Conservation (phyloP, 148 eudicot genomes). For the Diospyros kaki region DNA sequence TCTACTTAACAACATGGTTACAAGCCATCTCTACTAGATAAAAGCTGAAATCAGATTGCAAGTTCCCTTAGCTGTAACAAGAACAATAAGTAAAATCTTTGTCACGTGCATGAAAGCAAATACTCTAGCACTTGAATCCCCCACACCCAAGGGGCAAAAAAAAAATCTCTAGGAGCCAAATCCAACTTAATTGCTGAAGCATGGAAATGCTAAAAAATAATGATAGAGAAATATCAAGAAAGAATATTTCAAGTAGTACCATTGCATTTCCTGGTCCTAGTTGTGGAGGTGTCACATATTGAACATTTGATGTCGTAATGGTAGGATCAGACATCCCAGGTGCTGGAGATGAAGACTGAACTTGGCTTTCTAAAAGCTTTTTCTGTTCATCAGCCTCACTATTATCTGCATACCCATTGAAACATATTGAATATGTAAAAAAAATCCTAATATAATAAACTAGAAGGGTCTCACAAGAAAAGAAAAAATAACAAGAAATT, state of each 20-base stretch:
- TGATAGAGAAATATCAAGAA: background rate
- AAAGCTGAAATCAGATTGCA: background rate
- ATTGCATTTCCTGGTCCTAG: constrained; percentile 41
- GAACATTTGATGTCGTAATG: constrained; percentile 28
- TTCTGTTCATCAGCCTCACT: constrained; percentile 53
- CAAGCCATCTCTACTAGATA: background rate
- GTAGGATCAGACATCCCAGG: constrained; percentile 33
- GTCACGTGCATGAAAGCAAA: background rate
- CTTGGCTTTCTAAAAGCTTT: constrained; percentile 30
- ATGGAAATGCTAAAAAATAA: too few species aligned
- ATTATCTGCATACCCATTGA: constrained; percentile 36
- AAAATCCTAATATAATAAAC: background rate
- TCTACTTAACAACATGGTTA: background rate
- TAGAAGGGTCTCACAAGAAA: background rate
- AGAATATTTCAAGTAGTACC: constrained; percentile 25
- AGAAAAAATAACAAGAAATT: too few species aligned
- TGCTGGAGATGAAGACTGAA: constrained; percentile 33
- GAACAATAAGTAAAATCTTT: background rate
- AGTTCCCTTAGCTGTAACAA: background rate
- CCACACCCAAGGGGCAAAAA: background rate
- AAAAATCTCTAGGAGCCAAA: background rate
- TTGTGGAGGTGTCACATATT: constrained; percentile 37
- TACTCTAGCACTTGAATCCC: background rate
- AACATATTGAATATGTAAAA: background rate
- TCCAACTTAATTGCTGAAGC: background rate